Evolutionary conservation across 345 rosid species (phyloP), one percentile per base, ranked within the genome.

Genomic region (Firmiana major): DNA sequence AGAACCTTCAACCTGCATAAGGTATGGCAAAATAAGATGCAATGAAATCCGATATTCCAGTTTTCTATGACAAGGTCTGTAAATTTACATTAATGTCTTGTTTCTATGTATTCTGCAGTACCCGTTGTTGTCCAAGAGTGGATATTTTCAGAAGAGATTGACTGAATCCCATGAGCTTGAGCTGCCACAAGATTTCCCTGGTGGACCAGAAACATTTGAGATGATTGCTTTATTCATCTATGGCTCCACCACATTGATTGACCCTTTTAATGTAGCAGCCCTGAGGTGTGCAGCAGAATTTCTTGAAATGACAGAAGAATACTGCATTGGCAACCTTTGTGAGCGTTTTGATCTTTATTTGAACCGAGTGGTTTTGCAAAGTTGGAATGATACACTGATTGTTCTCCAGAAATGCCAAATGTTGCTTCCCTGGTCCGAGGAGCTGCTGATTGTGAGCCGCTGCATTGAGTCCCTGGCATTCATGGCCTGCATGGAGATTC

Each of bases 401-500:
- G 93, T 91, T 75, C 94, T 93, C 67, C 88, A 85, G 66, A 88
- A 83, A 74, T 90, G 91, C 81, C 92, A 75, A 75, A 76, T 83
- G 24, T 72, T 90, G 64, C 88, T 85, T 69, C 95, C 91, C 10
- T 84, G 84, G 87, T 77, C 89, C 0, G 91, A 88, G 84, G 85
- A 92, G 68, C 89, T 91, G 57, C 82, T 93, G 55, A 89, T 93
- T 3, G 88, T 93, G 28, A 87, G 96, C 85, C 90, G 94, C 17
- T 91, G 97, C 91, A 87, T 90, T 0, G 92, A 93, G 60, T 93
- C 94, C 48, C 78, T 93, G 19, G 93, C 97, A 75, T 93, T 93
- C 84, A 91, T 90, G 89, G 87, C 94, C 38, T 91, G 97, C 75
- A 91, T 91, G 97, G 94, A 91, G 90, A 93, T 93, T 84, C 94